A percentile compares a stretch with the other conserved stretches of the same genome.
phyloP scores from a whole-genome alignment of 495 filamentous ascomycete genomes.

The Amniculicola lignicola region DNA sequence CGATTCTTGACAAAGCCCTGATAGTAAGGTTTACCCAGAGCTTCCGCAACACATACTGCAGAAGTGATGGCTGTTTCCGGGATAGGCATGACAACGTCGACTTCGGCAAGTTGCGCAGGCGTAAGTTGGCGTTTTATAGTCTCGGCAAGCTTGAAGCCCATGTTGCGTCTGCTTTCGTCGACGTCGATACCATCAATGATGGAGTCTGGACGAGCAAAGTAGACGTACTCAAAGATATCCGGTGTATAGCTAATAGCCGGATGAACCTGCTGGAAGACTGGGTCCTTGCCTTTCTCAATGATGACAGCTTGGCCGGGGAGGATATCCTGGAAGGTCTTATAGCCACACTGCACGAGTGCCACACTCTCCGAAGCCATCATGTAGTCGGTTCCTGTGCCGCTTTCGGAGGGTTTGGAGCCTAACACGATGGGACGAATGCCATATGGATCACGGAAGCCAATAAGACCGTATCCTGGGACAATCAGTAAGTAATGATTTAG shows the following conservation, averaged over 20 bases:
- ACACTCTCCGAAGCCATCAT: conserved; percentile 98
- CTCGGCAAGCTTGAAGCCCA: conserved; percentile 84
- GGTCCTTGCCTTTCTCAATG: conserved; percentile 76
- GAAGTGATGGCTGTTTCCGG: conserved; percentile 85
- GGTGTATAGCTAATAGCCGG: conserved; percentile 72
- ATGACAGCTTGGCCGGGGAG: conserved; percentile 91
- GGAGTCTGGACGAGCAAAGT: conserved; percentile 84
- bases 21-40: conserved; percentile 74
- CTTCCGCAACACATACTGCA: conserved; percentile 73
- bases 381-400: conserved; percentile 74
- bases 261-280: conserved; percentile 74
- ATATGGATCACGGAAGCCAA: conserved; percentile 84
- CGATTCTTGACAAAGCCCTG: conserved; percentile 92
- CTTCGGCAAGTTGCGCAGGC: conserved; percentile 70
- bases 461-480: conserved; percentile 67
- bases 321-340: conserved; percentile 77
- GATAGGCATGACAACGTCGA: conserved; percentile 89
- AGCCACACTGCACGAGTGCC: conserved; percentile 83
- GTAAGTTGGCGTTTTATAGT: conserved; percentile 72
- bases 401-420: conserved; percentile 68
- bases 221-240: conserved; percentile 91
- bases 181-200: conserved; percentile 93
- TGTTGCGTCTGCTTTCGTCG: conserved; percentile 81
- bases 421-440: conserved; percentile 89
- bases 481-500: conserved; percentile 18